These are phyloP conservation scores for Kalmanozyma brasiliensis DNA, from an alignment of 1,284 basidiomycete genomes.

Conservation along the genomic window DNA sequence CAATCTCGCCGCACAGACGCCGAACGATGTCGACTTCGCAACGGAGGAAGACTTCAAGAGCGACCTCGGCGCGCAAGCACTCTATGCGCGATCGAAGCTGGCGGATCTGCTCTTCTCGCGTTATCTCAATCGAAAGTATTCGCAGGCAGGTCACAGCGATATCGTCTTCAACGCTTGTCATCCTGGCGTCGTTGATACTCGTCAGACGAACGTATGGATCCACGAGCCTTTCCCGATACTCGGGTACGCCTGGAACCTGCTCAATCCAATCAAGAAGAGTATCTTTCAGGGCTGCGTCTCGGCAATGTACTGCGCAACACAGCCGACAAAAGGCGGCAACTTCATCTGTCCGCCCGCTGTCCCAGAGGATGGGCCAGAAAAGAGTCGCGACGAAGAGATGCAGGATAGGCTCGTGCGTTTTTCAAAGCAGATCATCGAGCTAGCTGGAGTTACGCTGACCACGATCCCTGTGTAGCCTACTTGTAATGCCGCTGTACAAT, in stretches of 20 bases:
- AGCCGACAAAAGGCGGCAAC: constrained; percentile 26
- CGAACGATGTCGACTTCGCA: constrained; percentile 14
- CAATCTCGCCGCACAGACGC: constrained; percentile 26
- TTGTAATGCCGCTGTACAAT: no score
- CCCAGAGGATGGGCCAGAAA: constrained; percentile 22
- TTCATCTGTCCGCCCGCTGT: constrained; percentile 29
- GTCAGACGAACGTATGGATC: constrained; percentile 30
- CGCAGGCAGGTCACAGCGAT: constrained; percentile 7
- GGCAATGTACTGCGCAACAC: constrained; percentile 35
- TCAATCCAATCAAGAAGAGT: constrained; percentile 39
- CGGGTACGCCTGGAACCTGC: constrained; percentile 32
- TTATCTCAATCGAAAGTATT: constrained; percentile 25
- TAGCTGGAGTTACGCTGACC: constrained; percentile 19
- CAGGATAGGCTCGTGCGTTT: constrained; percentile 24
- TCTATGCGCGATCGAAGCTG: constrained; percentile 26
- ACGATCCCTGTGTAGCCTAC: constrained; percentile 18
- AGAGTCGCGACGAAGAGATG: constrained; percentile 29
- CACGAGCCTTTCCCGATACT: constrained; percentile 37
- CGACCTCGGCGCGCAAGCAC: constrained; percentile 20
- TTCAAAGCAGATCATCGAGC: constrained; percentile 26
- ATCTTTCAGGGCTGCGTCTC: constrained; percentile 35
- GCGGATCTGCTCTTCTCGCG: constrained; percentile 25
- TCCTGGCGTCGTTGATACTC: constrained; percentile 28
- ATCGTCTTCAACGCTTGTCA: constrained; percentile 35
- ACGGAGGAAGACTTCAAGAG: constrained; percentile 18